Evolutionary conservation across 768 basidiomycete genomes (phyloP), one percentile per base, ranked within the genome.

Genomic region (Cystofilobasidium bisporidii): DNA sequence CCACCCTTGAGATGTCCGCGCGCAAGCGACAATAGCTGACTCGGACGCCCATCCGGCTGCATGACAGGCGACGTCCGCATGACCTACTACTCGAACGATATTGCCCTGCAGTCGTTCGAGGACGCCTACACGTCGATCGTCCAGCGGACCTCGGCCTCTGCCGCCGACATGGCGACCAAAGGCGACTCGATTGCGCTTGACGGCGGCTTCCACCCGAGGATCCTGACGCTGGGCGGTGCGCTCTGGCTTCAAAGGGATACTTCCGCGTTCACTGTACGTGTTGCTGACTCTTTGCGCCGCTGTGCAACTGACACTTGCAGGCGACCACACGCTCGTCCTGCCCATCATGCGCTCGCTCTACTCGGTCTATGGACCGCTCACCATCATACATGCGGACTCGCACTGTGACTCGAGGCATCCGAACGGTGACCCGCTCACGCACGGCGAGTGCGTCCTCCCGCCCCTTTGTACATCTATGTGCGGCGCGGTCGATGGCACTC

Each of bases 301-400:
- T n/a, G n/a, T n/a, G n/a, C n/a, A n/a, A n/a, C n/a, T n/a, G n/a
- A n/a, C n/a, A n/a, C n/a, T n/a, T n/a, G 17, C 45, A 47, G 45
- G 45, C 26, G 75, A 75, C 57, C 76, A 76, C 65, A 75, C 75
- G 11, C 74, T 78, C 65, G 74, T 55, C 24, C 65, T 78, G 12
- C 76, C 77, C 3, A 69, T 77, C 26, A 71, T 78, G 24, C 72
- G 77, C 8, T 74, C 75, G 2, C 72, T 78, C 12, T 75, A 74
- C 1, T 69, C 70, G 17, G 65, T 75, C 4, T 78, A 77, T 59
- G 76, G 77, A 0, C 77, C 76, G 6, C 75, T 77, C 62, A 76
- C 76, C 55, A 76, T 77, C 6, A 75, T 77, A 26, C 77, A 77
- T 68, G 77, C 75, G 56, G 77, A 78, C 63, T 75, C 75, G 62